Conservation (phyloP, 73 alveolate genomes). For the Paramecium caudatum region DNA sequence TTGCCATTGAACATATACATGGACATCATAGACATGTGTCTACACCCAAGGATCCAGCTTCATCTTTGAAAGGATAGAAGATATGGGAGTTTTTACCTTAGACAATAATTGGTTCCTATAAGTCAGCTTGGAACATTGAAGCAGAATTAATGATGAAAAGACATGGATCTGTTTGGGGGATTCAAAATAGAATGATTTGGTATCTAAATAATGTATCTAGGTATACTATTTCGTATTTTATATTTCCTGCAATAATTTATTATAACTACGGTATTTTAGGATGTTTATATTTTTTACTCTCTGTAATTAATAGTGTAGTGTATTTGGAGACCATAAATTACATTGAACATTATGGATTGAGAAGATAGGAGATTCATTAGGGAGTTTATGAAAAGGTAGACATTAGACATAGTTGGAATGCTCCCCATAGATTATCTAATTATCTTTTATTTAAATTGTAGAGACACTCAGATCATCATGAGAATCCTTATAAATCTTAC, state of each 20-base stretch:
- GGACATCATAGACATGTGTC: conserved; percentile 91
- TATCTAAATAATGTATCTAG: not conserved
- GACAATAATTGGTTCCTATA: conserved; percentile 82
- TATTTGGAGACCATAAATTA: conserved; percentile 85
- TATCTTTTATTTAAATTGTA: conserved; percentile 83
- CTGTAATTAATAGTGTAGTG: conserved; percentile 68
- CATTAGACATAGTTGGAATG: conserved; percentile 92
- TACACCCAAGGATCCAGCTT: conserved; percentile 90
- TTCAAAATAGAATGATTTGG: conserved; percentile 75
- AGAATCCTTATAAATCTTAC: conserved; percentile 86
- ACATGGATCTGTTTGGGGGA: not conserved
- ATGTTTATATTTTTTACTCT: conserved; percentile 39
- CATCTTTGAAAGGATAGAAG: conserved; percentile 77
- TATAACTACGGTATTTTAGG: conserved; percentile 64
- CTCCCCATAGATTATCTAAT: conserved; percentile 86
- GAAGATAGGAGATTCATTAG: conserved; percentile 79
- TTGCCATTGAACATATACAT: conserved; percentile 85
- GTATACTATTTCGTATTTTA: conserved; percentile 61
- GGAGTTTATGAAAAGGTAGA: conserved; percentile 86
- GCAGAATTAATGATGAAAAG: not conserved
- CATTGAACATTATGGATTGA: conserved; percentile 89
- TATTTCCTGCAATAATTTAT: conserved; percentile 27
- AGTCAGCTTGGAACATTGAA: conserved; percentile 77
- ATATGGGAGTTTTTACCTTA: conserved; percentile 70
- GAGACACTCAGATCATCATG: conserved; percentile 95